A percentile compares a stretch with the other conserved stretches of the same genome.
Conservation (phyloP, 2,329 filamentous ascomycete species). For the Alternaria sp. region DNA sequence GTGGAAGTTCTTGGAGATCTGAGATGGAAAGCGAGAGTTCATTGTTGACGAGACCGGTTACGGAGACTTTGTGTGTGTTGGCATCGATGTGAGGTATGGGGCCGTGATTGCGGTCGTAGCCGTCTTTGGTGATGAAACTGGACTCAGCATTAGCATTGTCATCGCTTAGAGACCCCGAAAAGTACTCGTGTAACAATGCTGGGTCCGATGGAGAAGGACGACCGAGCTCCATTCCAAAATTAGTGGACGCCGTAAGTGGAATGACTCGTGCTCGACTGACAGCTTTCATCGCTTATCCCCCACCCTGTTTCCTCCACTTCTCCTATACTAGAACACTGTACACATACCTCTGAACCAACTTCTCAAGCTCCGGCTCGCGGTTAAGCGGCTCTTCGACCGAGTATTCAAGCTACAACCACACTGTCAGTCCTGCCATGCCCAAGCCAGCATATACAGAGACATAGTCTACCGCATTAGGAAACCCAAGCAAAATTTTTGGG, state of each 20-base stretch:
- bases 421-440: constrained; percentile 16
- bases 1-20: constrained; percentile 60
- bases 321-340: background rate
- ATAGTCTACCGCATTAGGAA: constrained; percentile 31
- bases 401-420: constrained; percentile 51
- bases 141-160: background rate
- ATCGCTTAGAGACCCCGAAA: background rate
- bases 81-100: constrained; percentile 60
- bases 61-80: constrained; percentile 53
- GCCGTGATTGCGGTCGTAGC: constrained; percentile 67
- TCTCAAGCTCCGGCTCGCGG: constrained; percentile 57
- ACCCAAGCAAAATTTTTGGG: constrained; percentile 18
- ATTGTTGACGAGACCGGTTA: constrained; percentile 61
- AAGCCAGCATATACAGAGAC: constrained; percentile 12
- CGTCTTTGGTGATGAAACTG: constrained; percentile 60
- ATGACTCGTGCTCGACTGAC: background rate
- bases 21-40: constrained; percentile 57
- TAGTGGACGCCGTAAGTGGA: background rate
- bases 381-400: constrained; percentile 59
- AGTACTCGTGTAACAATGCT: background rate
- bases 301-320: too few species aligned
- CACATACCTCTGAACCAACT: constrained; percentile 56
- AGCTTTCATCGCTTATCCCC: background rate
- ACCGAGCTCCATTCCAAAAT: background rate
- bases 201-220: background rate